Conservation (phyloP, 257 asterid species). For the Echium plantagineum region DNA sequence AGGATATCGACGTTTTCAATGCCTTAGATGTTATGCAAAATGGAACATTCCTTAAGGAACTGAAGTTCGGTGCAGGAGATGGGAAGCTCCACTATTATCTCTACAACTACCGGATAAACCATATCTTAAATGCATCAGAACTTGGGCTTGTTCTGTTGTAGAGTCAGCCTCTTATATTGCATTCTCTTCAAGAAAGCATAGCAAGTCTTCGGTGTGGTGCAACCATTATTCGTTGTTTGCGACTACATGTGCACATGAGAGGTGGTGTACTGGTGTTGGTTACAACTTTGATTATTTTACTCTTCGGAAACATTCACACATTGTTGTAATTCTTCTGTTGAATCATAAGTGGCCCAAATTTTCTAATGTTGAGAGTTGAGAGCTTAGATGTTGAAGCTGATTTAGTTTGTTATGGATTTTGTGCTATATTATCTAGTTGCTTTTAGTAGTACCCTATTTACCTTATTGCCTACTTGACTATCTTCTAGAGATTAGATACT, state of each 20-base stretch:
- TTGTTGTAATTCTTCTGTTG: neutral
- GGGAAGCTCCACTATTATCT: neutral
- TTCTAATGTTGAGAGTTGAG: no score
- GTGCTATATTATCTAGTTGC: no score
- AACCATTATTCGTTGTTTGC: neutral
- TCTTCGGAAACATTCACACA: neutral
- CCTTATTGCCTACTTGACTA: no score
- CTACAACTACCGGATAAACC: no score
- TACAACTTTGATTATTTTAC: no score
- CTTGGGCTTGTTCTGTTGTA: neutral
- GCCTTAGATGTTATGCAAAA: neutral
- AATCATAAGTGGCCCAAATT: no score
- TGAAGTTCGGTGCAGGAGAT: neutral
- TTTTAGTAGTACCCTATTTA: no score
- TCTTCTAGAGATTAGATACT: no score
- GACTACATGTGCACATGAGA: neutral
- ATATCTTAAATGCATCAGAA: neutral
- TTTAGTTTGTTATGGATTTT: no score
- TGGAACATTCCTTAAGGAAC: neutral
- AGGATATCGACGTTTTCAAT: neutral
- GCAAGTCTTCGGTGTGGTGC: neutral
- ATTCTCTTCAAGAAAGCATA: neutral
- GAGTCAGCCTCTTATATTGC: neutral
- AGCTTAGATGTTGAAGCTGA: no score
- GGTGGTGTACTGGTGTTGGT: neutral